Evolutionary conservation across 768 basidiomycete genomes (phyloP), one percentile per base, ranked within the genome.

Genomic region (Paxillus ammoniavirescens): DNA sequence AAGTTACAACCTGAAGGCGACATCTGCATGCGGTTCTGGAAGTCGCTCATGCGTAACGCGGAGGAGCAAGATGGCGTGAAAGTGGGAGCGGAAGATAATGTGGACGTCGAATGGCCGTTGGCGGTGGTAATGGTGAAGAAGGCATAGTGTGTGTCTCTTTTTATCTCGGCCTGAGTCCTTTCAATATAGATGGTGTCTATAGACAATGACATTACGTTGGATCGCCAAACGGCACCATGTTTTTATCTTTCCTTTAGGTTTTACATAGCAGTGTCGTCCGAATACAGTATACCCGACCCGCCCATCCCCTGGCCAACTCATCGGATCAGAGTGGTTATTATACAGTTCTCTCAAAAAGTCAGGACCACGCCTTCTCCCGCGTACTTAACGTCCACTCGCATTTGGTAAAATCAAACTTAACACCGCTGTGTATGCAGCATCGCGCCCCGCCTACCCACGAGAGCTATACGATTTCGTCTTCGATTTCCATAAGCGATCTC

Each of bases 331-430:
- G 9, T 35, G 15, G 5, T 9, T 35, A 41, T 41, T n/a, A 2
- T 41, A 45, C n/a, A n/a, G n/a, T n/a, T n/a, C 14, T 46, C 28
- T 36, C 10, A 23, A n/a, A 10, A 17, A 1, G n/a, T 15, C 9
- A 15, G 38, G 38, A 14, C 8, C 7, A 2, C 13, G 10, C 3
- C 6, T 4, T 18, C 15, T 21, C 47, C 36, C 14, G 18, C 47
- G 6, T 37, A 37, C 43, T 31, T 30, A 37, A 47, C 38, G 21
- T 21, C 21, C 21, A 21, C 21, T 21, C 21, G 21, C 21, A 21
- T 93, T 90, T 61, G 81, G 83, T 4, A 83, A 83, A 61, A 69
- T 75, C 1, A 76, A 79, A 0, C 92, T 89, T 71, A 81, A 90
- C 62, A 80, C 86, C 0, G 72, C 80, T 3, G 63, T 71, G 10